Conservation (phyloP, 352 stramenopile genomes). For the Phytophthora pini region DNA sequence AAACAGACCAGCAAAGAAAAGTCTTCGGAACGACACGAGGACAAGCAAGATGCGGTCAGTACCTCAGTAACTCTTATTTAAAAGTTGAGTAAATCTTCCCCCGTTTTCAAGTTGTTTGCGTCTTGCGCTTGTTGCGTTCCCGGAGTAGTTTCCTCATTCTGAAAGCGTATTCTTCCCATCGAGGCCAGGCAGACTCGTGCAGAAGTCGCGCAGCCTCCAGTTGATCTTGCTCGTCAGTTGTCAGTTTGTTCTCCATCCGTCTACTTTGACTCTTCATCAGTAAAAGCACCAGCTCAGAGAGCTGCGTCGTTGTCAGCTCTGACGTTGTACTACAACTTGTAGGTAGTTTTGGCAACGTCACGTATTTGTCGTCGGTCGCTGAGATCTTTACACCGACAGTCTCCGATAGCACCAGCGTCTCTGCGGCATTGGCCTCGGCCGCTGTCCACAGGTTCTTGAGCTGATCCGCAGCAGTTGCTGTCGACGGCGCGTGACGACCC, state of each 20-base stretch:
- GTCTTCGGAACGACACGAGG: slow-evolving; percentile 16
- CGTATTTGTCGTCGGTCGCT: slow-evolving; percentile 4
- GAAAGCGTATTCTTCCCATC: slow-evolving; percentile 33
- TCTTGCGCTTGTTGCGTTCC: slow-evolving; percentile 28
- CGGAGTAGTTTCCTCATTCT: slow-evolving; percentile 33
- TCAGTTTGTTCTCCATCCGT: slow-evolving; percentile 33
- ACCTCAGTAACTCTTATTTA: slow-evolving; percentile 37
- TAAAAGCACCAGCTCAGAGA: slow-evolving; percentile 43
- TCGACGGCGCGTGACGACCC: slow-evolving; percentile 1
- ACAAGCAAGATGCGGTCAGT: slow-evolving; percentile 19
- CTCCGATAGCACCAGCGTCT: slow-evolving; percentile 43
- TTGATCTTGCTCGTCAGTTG: slow-evolving; percentile 14
- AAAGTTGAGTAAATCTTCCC: slow-evolving; percentile 12
- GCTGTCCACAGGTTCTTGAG: slow-evolving; percentile 40
- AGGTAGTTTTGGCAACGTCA: background rate
- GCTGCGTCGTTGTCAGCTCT: slow-evolving; percentile 13
- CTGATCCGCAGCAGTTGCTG: background rate
- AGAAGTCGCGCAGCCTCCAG: slow-evolving; percentile 17
- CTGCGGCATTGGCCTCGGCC: slow-evolving; percentile 24
- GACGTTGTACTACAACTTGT: background rate
- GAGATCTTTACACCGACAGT: slow-evolving; percentile 37
- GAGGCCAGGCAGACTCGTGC: slow-evolving; percentile 20
- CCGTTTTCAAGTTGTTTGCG: slow-evolving; percentile 1
- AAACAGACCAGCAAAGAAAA: slow-evolving; percentile 8
- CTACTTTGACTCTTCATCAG: slow-evolving; percentile 58